Percentiles rank a stretch among this genome's conserved stretches.
phyloP scores from a whole-genome alignment of 306 rosid species.

The Dicorynia guianensis region DNA sequence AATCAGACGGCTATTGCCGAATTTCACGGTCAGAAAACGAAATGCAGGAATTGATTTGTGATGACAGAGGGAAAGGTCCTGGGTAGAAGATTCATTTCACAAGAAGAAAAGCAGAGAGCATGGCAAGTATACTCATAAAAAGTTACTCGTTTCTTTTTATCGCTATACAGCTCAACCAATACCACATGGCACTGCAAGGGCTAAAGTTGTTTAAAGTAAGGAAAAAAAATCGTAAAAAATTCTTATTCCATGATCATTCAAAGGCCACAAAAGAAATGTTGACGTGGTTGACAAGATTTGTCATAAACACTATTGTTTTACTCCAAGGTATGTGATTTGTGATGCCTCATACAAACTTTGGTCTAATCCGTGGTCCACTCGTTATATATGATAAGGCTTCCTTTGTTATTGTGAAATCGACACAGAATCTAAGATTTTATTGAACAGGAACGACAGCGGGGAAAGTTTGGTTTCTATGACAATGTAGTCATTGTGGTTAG shows the following conservation, averaged over 20 bases:
- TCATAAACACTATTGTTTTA: too few relatives aligned
- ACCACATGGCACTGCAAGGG: neutral
- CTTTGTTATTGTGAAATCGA: neutral
- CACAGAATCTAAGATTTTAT: slow-evolving; percentile 4
- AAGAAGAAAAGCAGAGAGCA: neutral
- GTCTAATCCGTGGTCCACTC: neutral
- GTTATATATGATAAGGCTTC: neutral
- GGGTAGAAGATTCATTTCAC: slow-evolving; percentile 3
- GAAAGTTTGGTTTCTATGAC: neutral
- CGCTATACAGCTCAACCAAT: neutral
- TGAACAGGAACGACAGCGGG: neutral
- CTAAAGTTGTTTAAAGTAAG: slow-evolving; percentile 11
- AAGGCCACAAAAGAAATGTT: neutral
- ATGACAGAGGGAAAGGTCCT: slow-evolving; percentile 30
- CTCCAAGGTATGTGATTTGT: too few relatives aligned
- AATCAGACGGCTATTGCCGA: neutral
- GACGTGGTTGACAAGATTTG: too few relatives aligned
- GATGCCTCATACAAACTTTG: neutral
- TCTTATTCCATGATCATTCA: neutral
- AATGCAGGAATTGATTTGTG: slow-evolving; percentile 21
- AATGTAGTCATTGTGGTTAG: neutral
- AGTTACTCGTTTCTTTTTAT: neutral
- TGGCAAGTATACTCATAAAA: neutral
- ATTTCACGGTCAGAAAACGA: neutral
- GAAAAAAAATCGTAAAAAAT: neutral